Evolutionary conservation across 306 rosid genomes (phyloP).

Genomic region (Cyamopsis tetragonoloba): DNA sequence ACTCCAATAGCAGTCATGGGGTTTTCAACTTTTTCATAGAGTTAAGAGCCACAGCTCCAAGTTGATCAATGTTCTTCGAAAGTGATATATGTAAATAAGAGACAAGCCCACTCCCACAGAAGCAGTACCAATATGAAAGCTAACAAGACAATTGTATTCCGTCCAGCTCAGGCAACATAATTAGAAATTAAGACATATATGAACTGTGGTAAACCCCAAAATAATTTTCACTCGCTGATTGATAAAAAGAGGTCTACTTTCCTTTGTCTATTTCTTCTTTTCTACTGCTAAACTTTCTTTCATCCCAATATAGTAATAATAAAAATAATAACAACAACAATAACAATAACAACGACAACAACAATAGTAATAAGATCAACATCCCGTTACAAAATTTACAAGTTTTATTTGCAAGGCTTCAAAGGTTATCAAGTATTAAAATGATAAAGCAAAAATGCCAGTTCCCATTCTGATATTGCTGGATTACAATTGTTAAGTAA

Average conservation of each 20-base stretch:
- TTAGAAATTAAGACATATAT: background rate
- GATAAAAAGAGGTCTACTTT: background rate
- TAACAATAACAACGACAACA: too few relatives aligned
- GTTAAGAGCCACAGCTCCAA: background rate
- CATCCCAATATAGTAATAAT: background rate
- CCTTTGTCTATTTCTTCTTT: background rate
- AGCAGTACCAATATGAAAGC: background rate
- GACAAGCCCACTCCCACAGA: background rate
- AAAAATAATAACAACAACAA: background rate
- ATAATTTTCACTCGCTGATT: background rate
- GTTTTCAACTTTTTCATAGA: background rate
- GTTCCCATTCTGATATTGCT: background rate
- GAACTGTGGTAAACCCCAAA: background rate
- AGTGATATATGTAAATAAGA: background rate
- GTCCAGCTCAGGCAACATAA: background rate
- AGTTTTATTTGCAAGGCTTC: background rate
- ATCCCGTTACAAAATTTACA: background rate
- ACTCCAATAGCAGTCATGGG: background rate
- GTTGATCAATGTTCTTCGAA: background rate
- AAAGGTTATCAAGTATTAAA: background rate
- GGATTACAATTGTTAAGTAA: constrained; percentile 12
- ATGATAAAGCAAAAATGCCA: background rate
- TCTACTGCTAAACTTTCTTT: background rate
- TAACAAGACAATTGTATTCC: background rate
- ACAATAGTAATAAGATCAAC: background rate